These are phyloP conservation scores for Vaccinium darrowii DNA, from an alignment of 148 eudicot species.

Conservation along the genomic window DNA sequence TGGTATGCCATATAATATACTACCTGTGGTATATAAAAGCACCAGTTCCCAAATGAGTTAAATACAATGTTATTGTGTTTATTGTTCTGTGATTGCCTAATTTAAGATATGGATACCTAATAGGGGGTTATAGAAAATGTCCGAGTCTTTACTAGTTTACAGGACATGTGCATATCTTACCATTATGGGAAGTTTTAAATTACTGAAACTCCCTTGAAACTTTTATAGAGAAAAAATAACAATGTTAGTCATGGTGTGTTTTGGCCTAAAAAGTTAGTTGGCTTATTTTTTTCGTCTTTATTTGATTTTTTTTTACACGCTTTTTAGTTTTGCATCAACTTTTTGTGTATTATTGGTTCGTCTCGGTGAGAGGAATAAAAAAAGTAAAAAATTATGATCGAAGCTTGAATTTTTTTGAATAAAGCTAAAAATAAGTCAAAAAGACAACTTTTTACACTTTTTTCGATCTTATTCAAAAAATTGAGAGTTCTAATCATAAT, in stretches of 20 bases:
- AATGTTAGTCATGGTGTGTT: neutral
- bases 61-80: neutral
- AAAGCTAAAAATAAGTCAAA: too few species aligned
- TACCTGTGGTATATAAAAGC: neutral
- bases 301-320: too few species aligned
- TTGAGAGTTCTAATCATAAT: too few species aligned
- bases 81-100: neutral
- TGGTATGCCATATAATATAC: neutral
- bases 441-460: too few species aligned
- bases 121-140: neutral
- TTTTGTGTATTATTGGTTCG: too few species aligned
- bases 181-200: neutral
- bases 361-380: too few species aligned
- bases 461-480: too few species aligned
- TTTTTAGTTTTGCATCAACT: too few species aligned
- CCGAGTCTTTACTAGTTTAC: neutral
- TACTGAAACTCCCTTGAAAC: neutral
- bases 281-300: too few species aligned
- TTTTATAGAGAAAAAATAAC: neutral
- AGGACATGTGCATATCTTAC: neutral
- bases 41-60: neutral
- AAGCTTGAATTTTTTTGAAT: too few species aligned
- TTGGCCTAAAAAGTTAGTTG: too few species aligned
- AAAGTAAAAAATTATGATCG: too few species aligned
- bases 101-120: neutral